phyloP scores from a whole-genome alignment of 257 asterid genomes.

The Primulina tabacum region DNA sequence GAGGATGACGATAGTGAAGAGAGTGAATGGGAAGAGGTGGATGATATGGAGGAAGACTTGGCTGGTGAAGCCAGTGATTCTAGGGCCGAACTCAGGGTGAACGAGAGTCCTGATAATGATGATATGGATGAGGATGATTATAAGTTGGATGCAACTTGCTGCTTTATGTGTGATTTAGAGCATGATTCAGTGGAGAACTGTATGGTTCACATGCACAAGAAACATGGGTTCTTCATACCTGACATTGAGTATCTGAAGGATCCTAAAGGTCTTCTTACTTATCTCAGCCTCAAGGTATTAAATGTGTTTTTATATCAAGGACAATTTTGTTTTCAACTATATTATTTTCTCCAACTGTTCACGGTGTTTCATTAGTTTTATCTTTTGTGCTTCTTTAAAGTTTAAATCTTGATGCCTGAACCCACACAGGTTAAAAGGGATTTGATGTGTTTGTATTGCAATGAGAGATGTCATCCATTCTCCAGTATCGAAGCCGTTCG shows the following conservation, averaged over 20 bases:
- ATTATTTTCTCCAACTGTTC: background rate
- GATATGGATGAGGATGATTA: conserved; percentile 49
- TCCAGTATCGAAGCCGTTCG: conserved; percentile 79
- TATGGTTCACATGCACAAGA: conserved; percentile 95
- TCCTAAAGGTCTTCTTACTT: conserved; percentile 86
- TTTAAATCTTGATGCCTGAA: background rate
- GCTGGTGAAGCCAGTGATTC: conserved; percentile 47
- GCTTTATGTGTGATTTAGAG: conserved; percentile 85
- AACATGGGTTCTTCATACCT: conserved; percentile 90
- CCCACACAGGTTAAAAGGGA: conserved; percentile 67
- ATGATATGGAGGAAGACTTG: conserved; percentile 57
- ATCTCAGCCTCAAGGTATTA: conserved; percentile 75
- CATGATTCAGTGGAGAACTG: conserved; percentile 68
- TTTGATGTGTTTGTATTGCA: conserved; percentile 76
- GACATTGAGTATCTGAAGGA: conserved; percentile 90
- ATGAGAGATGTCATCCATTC: conserved; percentile 71
- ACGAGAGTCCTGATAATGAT: conserved; percentile 36
- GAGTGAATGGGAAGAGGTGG: conserved; percentile 86
- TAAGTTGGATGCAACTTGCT: conserved; percentile 63
- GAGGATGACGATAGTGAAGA: conserved; percentile 76
- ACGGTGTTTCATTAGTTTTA: background rate
- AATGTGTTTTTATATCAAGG: background rate
- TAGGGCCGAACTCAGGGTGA: conserved; percentile 40
- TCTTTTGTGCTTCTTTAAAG: background rate
- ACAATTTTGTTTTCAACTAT: background rate